Evolutionary conservation across 192 early-diverging fungal genomes (phyloP), one percentile per base, ranked within the genome.

Genomic region (Dissophora globulifera): DNA sequence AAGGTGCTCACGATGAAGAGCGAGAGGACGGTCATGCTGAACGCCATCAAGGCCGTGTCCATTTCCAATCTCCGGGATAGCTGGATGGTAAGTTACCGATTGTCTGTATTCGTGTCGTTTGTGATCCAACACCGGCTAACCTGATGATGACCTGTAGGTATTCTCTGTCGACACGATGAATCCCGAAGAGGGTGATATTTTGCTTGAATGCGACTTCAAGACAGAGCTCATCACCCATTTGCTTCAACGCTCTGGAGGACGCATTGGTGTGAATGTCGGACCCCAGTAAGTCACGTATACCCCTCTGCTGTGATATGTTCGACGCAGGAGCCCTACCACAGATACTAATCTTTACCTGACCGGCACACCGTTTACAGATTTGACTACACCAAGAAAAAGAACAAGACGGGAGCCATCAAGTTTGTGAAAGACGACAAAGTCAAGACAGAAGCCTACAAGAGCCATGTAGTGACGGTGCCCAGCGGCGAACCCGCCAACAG

Each of bases 51-150:
- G 11, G 68, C 84, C 20, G 78, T 90, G 20, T 89, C 88, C 43
- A 83, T 91, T 50, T 92, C 92, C 13, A 86, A 86, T 38, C 82
- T 87, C 50, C 80, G 86, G 50, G 92, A 94, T 68, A 90, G 89
- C 52, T 94, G 91, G 90, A 78, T 88, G 25, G 80, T 93, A 47
- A 69, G 20, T 33, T 27, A 17, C 43, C n/a, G 9, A 45, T 45
- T 10, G 16, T 45, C 10, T n/a, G 12, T n/a, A 45, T 45, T 6
- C 22, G 13, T 22, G 46, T 11, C 22, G 9, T 0, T 20, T 47
- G 46, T 47, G 20, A 9, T 20, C 20, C 9, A 47, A 16, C 16
- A 47, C 46, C 0, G n/a, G 8, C 22, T 47, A 1, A 16, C 2
- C n/a, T 22, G n/a, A 0, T 20, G 9, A 47, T 47, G 4, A 23